Base-by-base conservation (phyloP, 176 grass and related monocot genomes). In the Melocanna baccifera region DNA sequence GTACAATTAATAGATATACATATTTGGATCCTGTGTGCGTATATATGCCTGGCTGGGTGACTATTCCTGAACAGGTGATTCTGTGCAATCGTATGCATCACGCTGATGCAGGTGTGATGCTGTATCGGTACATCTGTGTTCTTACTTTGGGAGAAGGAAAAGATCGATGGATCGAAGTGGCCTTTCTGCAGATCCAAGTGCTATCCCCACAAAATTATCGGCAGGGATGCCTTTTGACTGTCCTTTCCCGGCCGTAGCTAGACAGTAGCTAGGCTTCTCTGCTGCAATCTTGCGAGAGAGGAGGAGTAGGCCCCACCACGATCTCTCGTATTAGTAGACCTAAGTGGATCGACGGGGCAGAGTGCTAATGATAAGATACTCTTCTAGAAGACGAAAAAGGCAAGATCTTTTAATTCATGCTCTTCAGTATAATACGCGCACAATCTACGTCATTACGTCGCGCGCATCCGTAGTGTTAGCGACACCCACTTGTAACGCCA, bases 71-170 rank as follows among this genome's bases (percentile, higher is more conserved):
- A 51, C 66, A n/a, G 18, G n/a, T 13, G 19, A 16, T 32, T n/a
- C 8, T 30, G 0, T 64, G 26, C 26, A 22, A 57, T 57, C 18
- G 9, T 53, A 0, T 86, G 83, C 73, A 86, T 89, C 88, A 89
- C 63, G 83, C 69, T 85, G 87, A 89, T 71, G 77, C 42, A 42
- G 32, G 64, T 20, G 62, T 85, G 87, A 89, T 52, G 87, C 70
- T 9, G 68, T 11, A n/a, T 0, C 7, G 29, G 30, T 52, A 71
- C 18, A 3, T 69, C 20, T 6, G 22, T 72, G 57, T 20, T 78
- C 12, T 79, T 78, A 7, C 64, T 47, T 13, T 8, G 51, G 25
- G 41, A 18, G 12, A 61, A n/a, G 1, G 74, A 30, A 52, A 52
- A 89, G 30, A 10, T 19, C 10, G 22, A 45, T 45, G 43, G 43